Base-by-base conservation (phyloP, 1,139 yeast species). In the Debaryomyces sp. region DNA sequence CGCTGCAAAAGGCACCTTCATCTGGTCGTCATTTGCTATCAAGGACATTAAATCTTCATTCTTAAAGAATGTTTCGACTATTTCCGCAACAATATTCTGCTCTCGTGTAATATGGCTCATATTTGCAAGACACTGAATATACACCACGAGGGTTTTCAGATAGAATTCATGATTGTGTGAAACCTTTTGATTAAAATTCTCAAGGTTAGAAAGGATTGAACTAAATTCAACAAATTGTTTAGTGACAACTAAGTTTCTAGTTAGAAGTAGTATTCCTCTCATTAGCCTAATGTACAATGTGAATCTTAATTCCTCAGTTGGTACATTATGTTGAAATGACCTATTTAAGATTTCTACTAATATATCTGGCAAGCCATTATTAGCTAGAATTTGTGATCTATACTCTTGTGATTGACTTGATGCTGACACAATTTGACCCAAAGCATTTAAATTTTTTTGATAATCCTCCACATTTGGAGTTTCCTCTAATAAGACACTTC, bases 71-170 rank as follows among this genome's bases (percentile, higher is more conserved):
- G 39, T 27, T 15, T 40, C 23, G 17, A 24, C 45, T 40, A 34
- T 26, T 21, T 34, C 41, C 18, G 32, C 43, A 29, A 35, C 22
- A 17, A 37, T 33, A 13, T 35, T 29, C 13, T 36, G 12, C 1
- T 33, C 35, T 13, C 44, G 33, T 3, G 29, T 23, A 5, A n/a
- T 24, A 17, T 50, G 53, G 29, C 58, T 55, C 29, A 55, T 44
- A 48, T 67, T 67, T 10, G 70, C 66, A 21, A 66, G 38, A 2
- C 58, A 44, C 46, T 67, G 66, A 24, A 60, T 50, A 46, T 61
- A 67, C 3, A 58, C 59, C 4, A 46, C 44, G 15, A 58, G 46
- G 5, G 63, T 55, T 22, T 52, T 56, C 2, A 29, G 39, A 40
- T 54, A 59, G 42, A 56, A 53, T 9, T 54, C 53, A 35, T 52